Evolutionary conservation across 306 rosid genomes (phyloP), one percentile per base, ranked within the genome.

Genomic region (Albizia julibrissin): DNA sequence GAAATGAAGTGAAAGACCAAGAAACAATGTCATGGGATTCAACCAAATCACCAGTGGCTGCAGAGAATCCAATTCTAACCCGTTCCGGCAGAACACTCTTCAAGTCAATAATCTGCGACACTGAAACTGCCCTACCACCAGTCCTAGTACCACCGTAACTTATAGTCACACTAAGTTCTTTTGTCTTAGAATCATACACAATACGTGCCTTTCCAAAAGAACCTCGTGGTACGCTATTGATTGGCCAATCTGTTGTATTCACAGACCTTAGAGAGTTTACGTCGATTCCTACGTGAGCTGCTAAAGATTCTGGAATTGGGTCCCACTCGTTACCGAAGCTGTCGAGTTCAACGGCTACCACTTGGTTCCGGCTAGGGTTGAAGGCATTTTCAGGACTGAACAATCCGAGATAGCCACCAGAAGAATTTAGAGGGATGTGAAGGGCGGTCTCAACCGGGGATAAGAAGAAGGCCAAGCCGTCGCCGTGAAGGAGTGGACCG

Each of bases 321-420:
- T 90, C 97, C 92, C 97, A 92, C 11, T 0, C 26, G 24, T 89
- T 72, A 4, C 59, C 3, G 2, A 26, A 72, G 66, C 87, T 86
- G 71, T 92, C 97, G n/a, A 92, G 72, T 73, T 92, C 94, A 18
- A 92, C 89, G 0, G 89, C 88, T 31, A 92, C 72, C 44, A 89
- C 18, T 72, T 40, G 81, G 42, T 87, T 86, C 14, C 26, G 65
- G 11, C 82, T 22, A 0, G 75, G 0, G 8, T 74, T 24, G 13
- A 46, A 72, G 4, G 87, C 85, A 14, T 82, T 56, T 3, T 79
- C 61, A 0, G 50, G 4, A 21, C 58, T 58, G 43, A 89, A 86
- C 31, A 92, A 10, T 70, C 68, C 76, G 0, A 82, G 78, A 46
- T 44, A 77, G 8, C 85, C 85, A 1, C 85, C 85, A 0, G 54